Evolutionary conservation across 148 eudicot genomes (phyloP), one percentile per base, ranked within the genome.

Genomic region (Rhododendron williamsianum): DNA sequence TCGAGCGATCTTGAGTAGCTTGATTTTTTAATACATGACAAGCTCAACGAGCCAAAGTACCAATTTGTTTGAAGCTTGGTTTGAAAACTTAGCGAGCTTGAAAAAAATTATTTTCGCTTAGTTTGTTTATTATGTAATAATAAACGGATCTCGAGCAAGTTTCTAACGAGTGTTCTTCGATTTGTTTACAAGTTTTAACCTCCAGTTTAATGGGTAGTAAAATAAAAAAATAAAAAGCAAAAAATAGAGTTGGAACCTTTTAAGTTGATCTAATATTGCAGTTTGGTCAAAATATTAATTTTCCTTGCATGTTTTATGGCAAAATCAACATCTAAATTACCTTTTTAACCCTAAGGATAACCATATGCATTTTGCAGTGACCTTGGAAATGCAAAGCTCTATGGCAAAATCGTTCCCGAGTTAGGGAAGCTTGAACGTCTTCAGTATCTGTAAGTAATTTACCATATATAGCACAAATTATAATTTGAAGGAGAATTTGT

Each of bases 331-430:
- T 63, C 30, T n/a, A 2, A 9, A 8, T n/a, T 63, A n/a, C 30
- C 11, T n/a, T 60, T 60, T 60, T 21, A 60, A 60, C n/a, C 67
- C 6, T 8, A 63, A 63, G 71, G 71, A 63, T 63, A 63, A 63
- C 69, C 6, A 23, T n/a, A 10, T 65, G 30, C 30, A 65, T 67
- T 67, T 51, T 88, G 92, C 86, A 89, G 94, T 82, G 93, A 92
- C 89, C 91, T 91, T 65, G 93, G 97, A 88, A 95, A 95, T 83
- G 94, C 97, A 82, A 93, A 92, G 87, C 90, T 95, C 78, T 91
- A 95, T 30, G 98, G 98, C 6, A 89, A 87, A 41, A 92, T 95
- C 54, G 96, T 94, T 23, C 95, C 98, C 36, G 95, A 95, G 78
- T 90, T 95, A 60, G 98, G 97, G 83, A 92, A 92, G 86, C 92